These are phyloP conservation scores for Strigomonas culicis DNA, from an alignment of 208 protist species.

Conservation along the genomic window DNA sequence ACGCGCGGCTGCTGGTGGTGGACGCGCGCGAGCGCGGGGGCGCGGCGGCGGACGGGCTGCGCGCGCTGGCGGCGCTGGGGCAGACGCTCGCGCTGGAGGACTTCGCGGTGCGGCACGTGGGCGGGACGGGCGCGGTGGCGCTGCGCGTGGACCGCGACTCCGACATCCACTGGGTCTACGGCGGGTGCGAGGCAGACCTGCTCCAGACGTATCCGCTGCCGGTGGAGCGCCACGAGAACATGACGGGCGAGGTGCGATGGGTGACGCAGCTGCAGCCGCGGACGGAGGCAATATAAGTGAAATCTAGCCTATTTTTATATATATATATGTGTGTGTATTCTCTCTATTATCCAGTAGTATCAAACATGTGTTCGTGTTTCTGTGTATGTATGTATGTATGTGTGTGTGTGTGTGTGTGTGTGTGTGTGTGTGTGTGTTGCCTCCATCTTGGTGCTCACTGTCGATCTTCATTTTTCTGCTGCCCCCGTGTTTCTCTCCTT, in stretches of 20 bases:
- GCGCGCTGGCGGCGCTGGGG: slow-evolving; percentile 33
- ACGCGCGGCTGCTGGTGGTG: slow-evolving; percentile 16
- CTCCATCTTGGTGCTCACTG: too few species aligned
- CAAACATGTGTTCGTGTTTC: slow-evolving; percentile 5
- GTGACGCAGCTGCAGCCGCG: slow-evolving; percentile 13
- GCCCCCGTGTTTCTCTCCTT: too few species aligned
- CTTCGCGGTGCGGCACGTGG: slow-evolving; percentile 23
- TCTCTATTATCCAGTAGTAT: slow-evolving; percentile 4
- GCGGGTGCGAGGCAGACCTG: slow-evolving; percentile 39
- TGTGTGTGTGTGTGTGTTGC: too few species aligned
- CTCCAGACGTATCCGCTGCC: slow-evolving; percentile 41
- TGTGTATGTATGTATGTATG: too few species aligned
- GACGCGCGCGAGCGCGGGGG: slow-evolving; percentile 17
- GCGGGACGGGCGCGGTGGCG: slow-evolving; percentile 26
- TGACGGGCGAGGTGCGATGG: slow-evolving; percentile 28
- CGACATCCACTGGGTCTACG: slow-evolving; percentile 42
- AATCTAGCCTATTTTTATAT: slow-evolving; percentile 3
- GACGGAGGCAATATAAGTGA: background rate
- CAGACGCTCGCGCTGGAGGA: slow-evolving; percentile 62
- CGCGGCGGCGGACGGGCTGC: background rate
- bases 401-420: too few species aligned
- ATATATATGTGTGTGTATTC: background rate
- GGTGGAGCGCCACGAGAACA: slow-evolving; percentile 31
- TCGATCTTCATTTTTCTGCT: too few species aligned
- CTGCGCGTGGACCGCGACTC: slow-evolving; percentile 28